These are phyloP conservation scores for Rubia peregrina DNA, from an alignment of 305 asterid genomes.

Conservation along the genomic window DNA sequence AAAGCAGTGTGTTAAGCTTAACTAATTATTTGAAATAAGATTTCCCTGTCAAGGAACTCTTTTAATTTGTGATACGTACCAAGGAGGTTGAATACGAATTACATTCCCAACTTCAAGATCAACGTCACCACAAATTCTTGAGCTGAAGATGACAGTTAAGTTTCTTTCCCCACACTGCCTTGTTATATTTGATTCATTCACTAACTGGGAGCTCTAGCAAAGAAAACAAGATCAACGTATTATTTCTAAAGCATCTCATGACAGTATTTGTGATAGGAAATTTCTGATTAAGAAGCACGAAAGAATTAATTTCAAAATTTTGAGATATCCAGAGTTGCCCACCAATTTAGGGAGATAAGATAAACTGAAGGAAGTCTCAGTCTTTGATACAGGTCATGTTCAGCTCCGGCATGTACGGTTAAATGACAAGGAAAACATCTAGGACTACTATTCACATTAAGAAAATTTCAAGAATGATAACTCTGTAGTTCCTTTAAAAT, in stretches of 20 bases:
- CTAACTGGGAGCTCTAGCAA: conserved; percentile 40
- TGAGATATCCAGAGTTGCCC: background rate
- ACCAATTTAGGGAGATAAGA: background rate
- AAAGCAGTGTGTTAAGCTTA: background rate
- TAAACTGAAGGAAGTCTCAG: background rate
- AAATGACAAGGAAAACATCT: background rate
- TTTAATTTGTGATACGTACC: conserved; percentile 36
- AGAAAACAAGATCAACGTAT: conserved; percentile 9
- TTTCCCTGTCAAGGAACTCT: background rate
- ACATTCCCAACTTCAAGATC: conserved; percentile 68
- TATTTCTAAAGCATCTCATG: conserved; percentile 10
- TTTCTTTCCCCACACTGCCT: conserved; percentile 28
- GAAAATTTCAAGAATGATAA: background rate
- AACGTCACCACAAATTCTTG: conserved; percentile 51
- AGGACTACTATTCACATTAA: background rate
- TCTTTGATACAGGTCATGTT: background rate
- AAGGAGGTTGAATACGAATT: conserved; percentile 54
- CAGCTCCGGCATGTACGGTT: background rate
- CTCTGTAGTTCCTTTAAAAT: background rate
- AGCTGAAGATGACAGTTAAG: conserved; percentile 59
- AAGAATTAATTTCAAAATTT: background rate
- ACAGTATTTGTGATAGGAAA: conserved; percentile 3
- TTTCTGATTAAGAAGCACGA: background rate
- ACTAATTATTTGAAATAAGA: background rate
- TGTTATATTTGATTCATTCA: conserved; percentile 26